These are phyloP conservation scores for Phytophthora fragariae DNA, from an alignment of 352 stramenopile species.

Conservation along the genomic window DNA sequence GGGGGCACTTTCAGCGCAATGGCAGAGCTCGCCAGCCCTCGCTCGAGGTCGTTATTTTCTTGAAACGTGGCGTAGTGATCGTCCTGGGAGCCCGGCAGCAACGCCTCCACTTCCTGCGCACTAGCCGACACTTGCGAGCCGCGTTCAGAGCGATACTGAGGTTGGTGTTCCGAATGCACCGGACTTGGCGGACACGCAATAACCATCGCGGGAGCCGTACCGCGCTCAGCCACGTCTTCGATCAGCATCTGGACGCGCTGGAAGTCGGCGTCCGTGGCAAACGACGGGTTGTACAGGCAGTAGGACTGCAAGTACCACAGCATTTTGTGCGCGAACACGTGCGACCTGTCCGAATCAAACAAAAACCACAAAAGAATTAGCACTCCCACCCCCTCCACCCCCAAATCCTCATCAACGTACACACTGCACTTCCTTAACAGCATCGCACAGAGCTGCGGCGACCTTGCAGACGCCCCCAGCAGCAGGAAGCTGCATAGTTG, in stretches of 20 bases:
- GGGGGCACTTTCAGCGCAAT: constrained; percentile 14
- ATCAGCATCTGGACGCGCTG: constrained; percentile 83
- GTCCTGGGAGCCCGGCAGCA: constrained; percentile 58
- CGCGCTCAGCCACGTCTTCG: constrained; percentile 75
- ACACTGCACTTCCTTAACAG: constrained; percentile 82
- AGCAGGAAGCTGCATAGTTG: constrained; percentile 88
- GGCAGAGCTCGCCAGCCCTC: constrained; percentile 28
- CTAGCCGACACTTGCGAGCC: constrained; percentile 34
- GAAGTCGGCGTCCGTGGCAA: constrained; percentile 58
- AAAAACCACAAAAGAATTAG: neutral
- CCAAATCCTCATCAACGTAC: constrained; percentile 40
- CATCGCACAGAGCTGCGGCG: constrained; percentile 70
- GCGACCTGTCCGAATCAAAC: constrained; percentile 49
- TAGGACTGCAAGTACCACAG: constrained; percentile 87
- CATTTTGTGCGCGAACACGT: constrained; percentile 89
- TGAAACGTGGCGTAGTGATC: constrained; percentile 79
- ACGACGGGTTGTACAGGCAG: constrained; percentile 68
- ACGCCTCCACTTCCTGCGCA: constrained; percentile 58
- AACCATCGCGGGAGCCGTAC: constrained; percentile 49
- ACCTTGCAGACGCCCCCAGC: constrained; percentile 69
- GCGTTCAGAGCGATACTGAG: constrained; percentile 31
- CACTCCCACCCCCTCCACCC: neutral
- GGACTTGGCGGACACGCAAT: constrained; percentile 48
- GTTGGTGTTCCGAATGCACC: constrained; percentile 27
- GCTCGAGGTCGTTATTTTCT: constrained; percentile 58